Conservation (phyloP, 2,329 filamentous ascomycete genomes). For the Cladosporium sp. region DNA sequence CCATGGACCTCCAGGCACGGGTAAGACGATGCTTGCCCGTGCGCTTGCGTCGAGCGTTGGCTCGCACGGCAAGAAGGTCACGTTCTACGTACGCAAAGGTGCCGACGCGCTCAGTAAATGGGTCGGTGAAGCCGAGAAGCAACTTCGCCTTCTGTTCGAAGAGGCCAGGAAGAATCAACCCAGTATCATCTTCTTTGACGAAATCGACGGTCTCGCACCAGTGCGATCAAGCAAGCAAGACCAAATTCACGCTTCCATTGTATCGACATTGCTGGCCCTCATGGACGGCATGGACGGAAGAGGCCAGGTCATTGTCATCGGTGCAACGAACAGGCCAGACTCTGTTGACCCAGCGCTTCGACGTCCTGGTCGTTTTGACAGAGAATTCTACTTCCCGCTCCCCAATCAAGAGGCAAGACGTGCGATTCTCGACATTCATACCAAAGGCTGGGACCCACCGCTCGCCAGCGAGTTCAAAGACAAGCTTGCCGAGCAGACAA, state of each 20-base stretch:
- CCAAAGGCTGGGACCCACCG: slow-evolving; percentile 82
- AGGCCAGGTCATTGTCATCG: slow-evolving; percentile 97
- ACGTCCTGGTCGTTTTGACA: slow-evolving; percentile 89
- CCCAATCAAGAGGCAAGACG: slow-evolving; percentile 78
- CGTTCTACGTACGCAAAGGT: slow-evolving; percentile 99
- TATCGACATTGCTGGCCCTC: slow-evolving; percentile 86
- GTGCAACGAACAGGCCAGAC: slow-evolving; percentile 95
- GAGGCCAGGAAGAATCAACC: slow-evolving; percentile 94
- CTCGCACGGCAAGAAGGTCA: slow-evolving; percentile 83
- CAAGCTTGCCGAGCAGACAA: slow-evolving; percentile 82
- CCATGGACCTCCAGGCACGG: slow-evolving; percentile 94
- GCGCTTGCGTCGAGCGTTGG: slow-evolving; percentile 90
- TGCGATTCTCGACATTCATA: slow-evolving; percentile 92
- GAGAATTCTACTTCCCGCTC: slow-evolving; percentile 97
- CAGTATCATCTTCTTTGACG: slow-evolving; percentile 99
- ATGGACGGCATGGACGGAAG: slow-evolving; percentile 99
- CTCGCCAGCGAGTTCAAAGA: slow-evolving; percentile 77
- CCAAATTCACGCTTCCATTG: slow-evolving; percentile 97
- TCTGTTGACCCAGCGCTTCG: slow-evolving; percentile 95
- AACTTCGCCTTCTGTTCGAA: slow-evolving; percentile 89
- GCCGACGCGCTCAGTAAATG: slow-evolving; percentile 97
- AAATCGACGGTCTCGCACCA: slow-evolving; percentile 94
- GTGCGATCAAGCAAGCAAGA: slow-evolving; percentile 98
- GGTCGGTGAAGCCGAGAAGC: slow-evolving; percentile 97
- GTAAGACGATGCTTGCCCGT: slow-evolving; percentile 94